phyloP scores from a whole-genome alignment of 768 basidiomycete genomes.

The Kwoniella bestiolae region DNA sequence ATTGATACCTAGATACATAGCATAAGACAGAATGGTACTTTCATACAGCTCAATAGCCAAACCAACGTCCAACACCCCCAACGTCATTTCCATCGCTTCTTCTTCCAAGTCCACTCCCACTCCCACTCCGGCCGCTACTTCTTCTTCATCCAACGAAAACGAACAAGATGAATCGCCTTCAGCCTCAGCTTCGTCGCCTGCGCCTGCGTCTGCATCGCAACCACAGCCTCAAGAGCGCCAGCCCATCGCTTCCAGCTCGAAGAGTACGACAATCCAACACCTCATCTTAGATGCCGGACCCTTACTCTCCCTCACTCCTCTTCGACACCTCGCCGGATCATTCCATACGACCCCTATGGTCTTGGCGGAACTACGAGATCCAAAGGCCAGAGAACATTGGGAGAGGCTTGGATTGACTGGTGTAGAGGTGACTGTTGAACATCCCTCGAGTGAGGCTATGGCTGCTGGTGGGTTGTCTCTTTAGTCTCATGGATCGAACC shows the following conservation, averaged over 20 bases:
- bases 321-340: conserved; percentile 82
- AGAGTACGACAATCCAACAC: conserved; percentile 58
- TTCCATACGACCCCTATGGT: conserved; percentile 91
- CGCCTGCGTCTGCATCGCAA: not conserved
- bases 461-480: conserved; percentile 64
- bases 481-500: not conserved
- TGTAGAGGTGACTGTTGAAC: conserved; percentile 60
- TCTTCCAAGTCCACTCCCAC: not conserved
- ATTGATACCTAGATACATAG: not conserved
- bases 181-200: not conserved
- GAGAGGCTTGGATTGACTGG: conserved; percentile 60
- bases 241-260: not conserved
- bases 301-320: conserved; percentile 76
- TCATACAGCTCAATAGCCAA: conserved; percentile 47
- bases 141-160: not conserved
- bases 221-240: not conserved
- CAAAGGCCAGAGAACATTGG: conserved; percentile 76
- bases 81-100: conserved; percentile 25
- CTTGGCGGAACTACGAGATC: conserved; percentile 84
- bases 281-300: conserved; percentile 94
- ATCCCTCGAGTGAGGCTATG: conserved; percentile 62
- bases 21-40: conserved; percentile 30
- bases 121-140: no score
- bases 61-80: conserved; percentile 20
- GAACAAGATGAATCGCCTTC: not conserved